Evolutionary conservation across 202 grass and related monocot genomes (phyloP).

Genomic region (Carex arenaria): DNA sequence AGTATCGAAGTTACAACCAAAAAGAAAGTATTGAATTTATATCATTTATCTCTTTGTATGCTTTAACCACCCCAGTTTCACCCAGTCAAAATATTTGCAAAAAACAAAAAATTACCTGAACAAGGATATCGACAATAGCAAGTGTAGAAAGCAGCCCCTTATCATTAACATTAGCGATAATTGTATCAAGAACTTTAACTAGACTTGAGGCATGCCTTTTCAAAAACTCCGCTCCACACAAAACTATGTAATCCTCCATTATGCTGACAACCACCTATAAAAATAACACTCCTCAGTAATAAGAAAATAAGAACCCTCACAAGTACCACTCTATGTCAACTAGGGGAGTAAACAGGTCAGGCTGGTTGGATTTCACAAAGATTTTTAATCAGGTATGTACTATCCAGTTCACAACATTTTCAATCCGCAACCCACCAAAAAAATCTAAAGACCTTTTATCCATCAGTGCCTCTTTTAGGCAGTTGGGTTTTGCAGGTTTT

Average conservation of each 20-base stretch:
- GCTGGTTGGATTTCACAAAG: too few relatives aligned
- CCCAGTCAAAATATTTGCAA: not conserved
- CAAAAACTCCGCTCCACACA: constrained; percentile 83
- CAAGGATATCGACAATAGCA: constrained; percentile 72
- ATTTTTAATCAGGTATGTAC: too few relatives aligned
- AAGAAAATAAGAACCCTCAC: constrained; percentile 13
- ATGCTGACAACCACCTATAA: constrained; percentile 62
- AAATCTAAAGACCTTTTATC: too few relatives aligned
- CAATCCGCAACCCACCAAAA: too few relatives aligned
- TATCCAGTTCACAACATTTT: too few relatives aligned
- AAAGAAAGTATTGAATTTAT: not conserved
- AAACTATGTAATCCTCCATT: constrained; percentile 88
- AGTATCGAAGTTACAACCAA: not conserved
- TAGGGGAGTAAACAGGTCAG: too few relatives aligned
- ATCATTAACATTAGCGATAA: constrained; percentile 91
- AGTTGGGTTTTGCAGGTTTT: too few relatives aligned
- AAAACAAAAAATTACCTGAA: constrained; percentile 58
- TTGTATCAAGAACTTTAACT: constrained; percentile 63
- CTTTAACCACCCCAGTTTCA: not conserved
- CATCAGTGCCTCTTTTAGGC: too few relatives aligned
- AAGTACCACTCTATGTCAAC: not conserved
- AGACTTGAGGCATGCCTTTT: constrained; percentile 72
- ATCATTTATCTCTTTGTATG: not conserved
- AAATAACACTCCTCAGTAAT: not conserved
- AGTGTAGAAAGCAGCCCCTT: constrained; percentile 76